Conservation (phyloP, 495 filamentous ascomycete genomes). For the Oidiodendron maius region DNA sequence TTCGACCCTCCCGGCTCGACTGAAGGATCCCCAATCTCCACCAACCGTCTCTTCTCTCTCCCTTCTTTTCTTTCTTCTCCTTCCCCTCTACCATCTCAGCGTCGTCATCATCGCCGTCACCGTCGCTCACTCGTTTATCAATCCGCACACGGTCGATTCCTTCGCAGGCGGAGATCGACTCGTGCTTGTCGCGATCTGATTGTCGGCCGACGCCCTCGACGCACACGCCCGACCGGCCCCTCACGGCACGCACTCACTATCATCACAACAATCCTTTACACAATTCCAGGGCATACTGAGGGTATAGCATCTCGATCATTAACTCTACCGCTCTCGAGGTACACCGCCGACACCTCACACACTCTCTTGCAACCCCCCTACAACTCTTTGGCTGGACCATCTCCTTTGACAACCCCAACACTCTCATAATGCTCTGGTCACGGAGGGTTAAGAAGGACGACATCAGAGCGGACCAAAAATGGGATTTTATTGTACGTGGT, state of each 20-base stretch:
- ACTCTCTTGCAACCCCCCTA: too few relatives aligned
- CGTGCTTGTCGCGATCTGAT: slow-evolving; percentile 9
- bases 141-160: slow-evolving; percentile 38
- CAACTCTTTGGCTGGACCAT: slow-evolving; percentile 14
- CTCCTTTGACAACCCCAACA: too few relatives aligned
- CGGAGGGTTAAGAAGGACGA: slow-evolving; percentile 62
- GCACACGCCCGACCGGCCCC: slow-evolving; percentile 3
- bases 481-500: slow-evolving; percentile 81
- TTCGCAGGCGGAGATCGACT: slow-evolving; percentile 44
- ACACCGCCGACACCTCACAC: too few relatives aligned
- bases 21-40: too few relatives aligned
- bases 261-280: background rate
- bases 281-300: too few relatives aligned
- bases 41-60: too few relatives aligned
- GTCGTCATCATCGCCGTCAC: background rate
- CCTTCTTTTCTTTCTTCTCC: too few relatives aligned
- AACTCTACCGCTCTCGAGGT: too few relatives aligned
- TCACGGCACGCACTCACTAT: slow-evolving; percentile 6
- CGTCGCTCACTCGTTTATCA: background rate
- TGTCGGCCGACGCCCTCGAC: background rate
- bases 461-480: slow-evolving; percentile 77
- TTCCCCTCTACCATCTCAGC: slow-evolving; percentile 2
- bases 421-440: slow-evolving; percentile 69
- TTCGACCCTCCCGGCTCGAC: too few relatives aligned
- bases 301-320: too few relatives aligned